Evolutionary conservation across 768 basidiomycete genomes (phyloP).

Genomic region (Goffeauzyma gilvescens): DNA sequence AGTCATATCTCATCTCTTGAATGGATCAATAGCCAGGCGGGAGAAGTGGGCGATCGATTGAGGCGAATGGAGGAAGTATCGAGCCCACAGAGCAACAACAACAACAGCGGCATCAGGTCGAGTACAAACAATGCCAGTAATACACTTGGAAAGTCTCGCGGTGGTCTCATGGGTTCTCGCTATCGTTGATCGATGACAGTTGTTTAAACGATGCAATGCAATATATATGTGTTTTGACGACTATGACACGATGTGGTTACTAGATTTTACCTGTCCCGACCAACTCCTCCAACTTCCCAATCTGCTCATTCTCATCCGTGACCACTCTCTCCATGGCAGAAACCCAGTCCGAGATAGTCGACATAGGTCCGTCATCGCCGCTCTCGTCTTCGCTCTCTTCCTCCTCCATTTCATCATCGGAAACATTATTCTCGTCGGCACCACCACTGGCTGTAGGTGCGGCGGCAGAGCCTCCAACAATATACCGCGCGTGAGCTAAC

Average conservation of each 20-base stretch:
- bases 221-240: too few relatives aligned
- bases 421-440: slow-evolving; percentile 1
- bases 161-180: too few relatives aligned
- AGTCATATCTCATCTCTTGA: slow-evolving; percentile 8
- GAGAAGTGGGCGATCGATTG: too few relatives aligned
- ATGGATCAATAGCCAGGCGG: too few relatives aligned
- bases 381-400: slow-evolving; percentile 1
- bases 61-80: too few relatives aligned
- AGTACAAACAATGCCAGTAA: too few relatives aligned
- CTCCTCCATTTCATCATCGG: not conserved
- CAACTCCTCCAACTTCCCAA: slow-evolving; percentile 18
- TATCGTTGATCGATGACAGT: not conserved
- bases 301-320: slow-evolving; percentile 27
- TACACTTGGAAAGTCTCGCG: too few relatives aligned
- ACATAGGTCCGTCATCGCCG: slow-evolving; percentile 29
- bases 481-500: slow-evolving; percentile 67
- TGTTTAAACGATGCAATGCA: not conserved
- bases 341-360: slow-evolving; percentile 51
- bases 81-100: too few relatives aligned
- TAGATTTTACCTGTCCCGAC: slow-evolving; percentile 9
- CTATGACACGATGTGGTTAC: too few relatives aligned
- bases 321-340: slow-evolving; percentile 68
- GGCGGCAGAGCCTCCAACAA: slow-evolving; percentile 32
- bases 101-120: too few relatives aligned
- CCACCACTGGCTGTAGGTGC: slow-evolving; percentile 2